Evolutionary conservation across 805 yeast species (phyloP).

Genomic region (Wickerhamiella qilinensis): DNA sequence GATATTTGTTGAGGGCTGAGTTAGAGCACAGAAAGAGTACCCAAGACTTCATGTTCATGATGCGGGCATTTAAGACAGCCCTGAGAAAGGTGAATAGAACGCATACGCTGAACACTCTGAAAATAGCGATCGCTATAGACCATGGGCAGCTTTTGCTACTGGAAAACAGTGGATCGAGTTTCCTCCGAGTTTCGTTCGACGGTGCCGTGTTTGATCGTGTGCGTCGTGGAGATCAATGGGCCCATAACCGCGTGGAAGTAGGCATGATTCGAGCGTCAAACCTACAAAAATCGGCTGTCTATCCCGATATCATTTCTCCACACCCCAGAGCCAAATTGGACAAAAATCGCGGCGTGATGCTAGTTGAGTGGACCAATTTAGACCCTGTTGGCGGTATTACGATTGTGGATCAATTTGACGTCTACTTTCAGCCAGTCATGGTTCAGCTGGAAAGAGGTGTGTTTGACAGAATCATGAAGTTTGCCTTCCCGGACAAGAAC

Average conservation of each 20-base stretch:
- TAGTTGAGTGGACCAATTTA: constrained; percentile 59
- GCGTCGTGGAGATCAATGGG: constrained; percentile 51
- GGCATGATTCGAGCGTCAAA: constrained; percentile 55
- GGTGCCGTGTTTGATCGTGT: constrained; percentile 43
- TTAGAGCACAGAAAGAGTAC: constrained; percentile 17
- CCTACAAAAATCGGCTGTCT: constrained; percentile 36
- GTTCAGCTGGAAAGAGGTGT: constrained; percentile 59
- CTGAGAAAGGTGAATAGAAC: constrained; percentile 17
- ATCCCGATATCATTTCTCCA: constrained; percentile 58
- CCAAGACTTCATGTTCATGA: constrained; percentile 20
- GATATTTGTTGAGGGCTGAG: constrained; percentile 15
- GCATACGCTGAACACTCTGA: constrained; percentile 19
- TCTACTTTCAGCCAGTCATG: constrained; percentile 48
- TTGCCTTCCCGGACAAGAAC: constrained; percentile 45
- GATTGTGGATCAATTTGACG: constrained; percentile 49
- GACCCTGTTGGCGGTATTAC: constrained; percentile 83
- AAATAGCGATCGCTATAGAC: constrained; percentile 47
- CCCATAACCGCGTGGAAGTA: constrained; percentile 42
- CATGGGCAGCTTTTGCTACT: constrained; percentile 58
- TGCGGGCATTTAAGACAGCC: constrained; percentile 22
- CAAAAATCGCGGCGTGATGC: constrained; percentile 23
- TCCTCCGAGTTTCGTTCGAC: constrained; percentile 54
- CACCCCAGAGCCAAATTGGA: constrained; percentile 12
- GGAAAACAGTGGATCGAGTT: constrained; percentile 41
- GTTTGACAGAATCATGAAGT: constrained; percentile 45